Evolutionary conservation across 2,329 filamentous ascomycete species (phyloP), one percentile per base, ranked within the genome.

Genomic region (Aaosphaeria arxii): DNA sequence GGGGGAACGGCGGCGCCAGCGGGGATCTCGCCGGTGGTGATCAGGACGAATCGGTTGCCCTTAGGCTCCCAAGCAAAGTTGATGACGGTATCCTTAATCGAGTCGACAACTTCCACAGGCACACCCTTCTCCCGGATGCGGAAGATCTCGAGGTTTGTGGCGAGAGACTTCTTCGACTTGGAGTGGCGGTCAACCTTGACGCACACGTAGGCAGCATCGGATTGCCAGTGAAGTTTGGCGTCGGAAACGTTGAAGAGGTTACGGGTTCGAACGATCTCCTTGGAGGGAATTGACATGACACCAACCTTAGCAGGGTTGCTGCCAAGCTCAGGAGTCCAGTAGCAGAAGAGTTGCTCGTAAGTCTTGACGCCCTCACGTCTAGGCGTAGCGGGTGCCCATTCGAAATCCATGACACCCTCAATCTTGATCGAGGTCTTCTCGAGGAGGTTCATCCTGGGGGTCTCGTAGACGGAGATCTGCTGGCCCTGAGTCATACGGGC

Each of bases 1-100:
- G 94, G 91, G 5, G 88, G 83, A 6, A 95, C 91, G 9, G 89
- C 91, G 7, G 88, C 86, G 40, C 86, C 84, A 36, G 85, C 84
- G 38, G 85, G 79, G 3, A 88, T 84, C 75, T 99, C 94, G 7
- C 90, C 88, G 13, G 89, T 94, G 33, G 91, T 96, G 75, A 99
- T 99, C 67, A 96, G 86, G 57, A 96, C 91, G 71, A 99, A 99
- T 36, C 94, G 87, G 71, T 95, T 91, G 53, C 94, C 94, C 78
- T 96, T 96, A 54, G 94, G 94, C 70, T 99, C 94, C 94, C 94
- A 99, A 7, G 94, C 91, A 69, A 99, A 99, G 79, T 99, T 99
- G 77, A 99, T 95, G 61, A 99, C 94, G 1, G 91, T 96, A 66
- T 97, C 94, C 77, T 97, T 97, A 75, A 99, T 88, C 46, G 87